Base-by-base conservation (phyloP, 305 asterid species). In the Rubia tinctorum region DNA sequence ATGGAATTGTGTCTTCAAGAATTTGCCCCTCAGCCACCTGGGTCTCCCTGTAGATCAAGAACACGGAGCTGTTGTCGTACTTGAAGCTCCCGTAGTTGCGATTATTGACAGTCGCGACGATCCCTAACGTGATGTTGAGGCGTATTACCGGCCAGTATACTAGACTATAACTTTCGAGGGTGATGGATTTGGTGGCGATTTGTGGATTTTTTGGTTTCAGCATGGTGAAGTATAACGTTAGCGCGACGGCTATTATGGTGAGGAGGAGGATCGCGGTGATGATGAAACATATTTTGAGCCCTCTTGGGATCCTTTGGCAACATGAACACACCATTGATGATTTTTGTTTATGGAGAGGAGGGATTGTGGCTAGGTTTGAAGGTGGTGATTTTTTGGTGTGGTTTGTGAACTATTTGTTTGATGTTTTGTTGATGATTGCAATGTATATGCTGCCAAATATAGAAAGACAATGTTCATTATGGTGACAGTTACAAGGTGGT, bases 201-300 rank as follows among this genome's bases (percentile, higher is more conserved):
- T 79, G 74, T 53, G 94, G 94, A 8, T 85, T 80, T 80, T 80
- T 88, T 0, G 88, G 89, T 77, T 88, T 85, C 44, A 88, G 76
- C 22, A 84, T 12, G 5, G 91, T 78, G 58, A 89, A 59, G 71
- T 23, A 85, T 5, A 88, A 78, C 40, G 74, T 27, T 70, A 84
- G 2, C 1, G 59, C 71, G 58, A 55, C 73, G 1, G 79, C 63
- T 4, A 72, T 15, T 1, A 82, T 44, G 13, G 25, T 20, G 44
- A 80, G 56, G 47, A 85, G 43, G 69, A 88, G 72, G 71, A 81
- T 15, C 6, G 66, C 65, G 6, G 88, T 81, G 17, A 76, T 58
- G 10, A 51, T 69, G 11, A 64, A 64, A 23, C 94, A 86, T 79
- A 84, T 83, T 81, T 84, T 86, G 39, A 85, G 69, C 47, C 83